Percentiles rank a stretch among this genome's conserved stretches.
Conservation (phyloP, 371 early-diverging fungal species). For the Umbelopsis sp. region DNA sequence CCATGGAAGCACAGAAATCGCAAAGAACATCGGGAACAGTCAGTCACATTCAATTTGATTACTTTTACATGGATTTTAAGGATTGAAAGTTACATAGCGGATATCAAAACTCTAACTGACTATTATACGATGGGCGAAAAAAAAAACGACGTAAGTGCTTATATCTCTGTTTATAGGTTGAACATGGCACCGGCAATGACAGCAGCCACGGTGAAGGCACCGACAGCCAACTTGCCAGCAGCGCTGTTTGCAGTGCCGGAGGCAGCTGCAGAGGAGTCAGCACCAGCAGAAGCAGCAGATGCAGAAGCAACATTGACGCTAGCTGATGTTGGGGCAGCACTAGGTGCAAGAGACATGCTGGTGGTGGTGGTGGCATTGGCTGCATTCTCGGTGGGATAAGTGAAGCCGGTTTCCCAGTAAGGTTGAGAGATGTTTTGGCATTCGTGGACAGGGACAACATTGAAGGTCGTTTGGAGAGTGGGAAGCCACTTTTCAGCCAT, state of each 20-base stretch:
- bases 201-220: conserved; percentile 1
- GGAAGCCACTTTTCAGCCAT: conserved; percentile 55
- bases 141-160: background rate
- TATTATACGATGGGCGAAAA: background rate
- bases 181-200: conserved; percentile 4
- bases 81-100: background rate
- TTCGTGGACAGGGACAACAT: conserved; percentile 49
- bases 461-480: conserved; percentile 43
- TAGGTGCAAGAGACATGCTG: conserved; percentile 14
- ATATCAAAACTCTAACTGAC: conserved; percentile 1
- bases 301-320: background rate
- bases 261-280: conserved; percentile 10
- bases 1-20: too few relatives aligned
- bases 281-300: background rate
- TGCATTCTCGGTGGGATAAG: conserved; percentile 40
- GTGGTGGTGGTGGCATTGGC: conserved; percentile 18
- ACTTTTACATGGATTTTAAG: background rate
- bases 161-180: background rate
- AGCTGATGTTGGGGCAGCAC: conserved; percentile 19
- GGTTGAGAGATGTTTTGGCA: conserved; percentile 56
- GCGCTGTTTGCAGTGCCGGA: background rate
- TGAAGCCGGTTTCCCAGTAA: conserved; percentile 49
- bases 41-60: background rate
- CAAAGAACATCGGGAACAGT: background rate
- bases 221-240: conserved; percentile 2